Evolutionary conservation across 148 eudicot genomes (phyloP).

Genomic region (Persicaria tinctoria): DNA sequence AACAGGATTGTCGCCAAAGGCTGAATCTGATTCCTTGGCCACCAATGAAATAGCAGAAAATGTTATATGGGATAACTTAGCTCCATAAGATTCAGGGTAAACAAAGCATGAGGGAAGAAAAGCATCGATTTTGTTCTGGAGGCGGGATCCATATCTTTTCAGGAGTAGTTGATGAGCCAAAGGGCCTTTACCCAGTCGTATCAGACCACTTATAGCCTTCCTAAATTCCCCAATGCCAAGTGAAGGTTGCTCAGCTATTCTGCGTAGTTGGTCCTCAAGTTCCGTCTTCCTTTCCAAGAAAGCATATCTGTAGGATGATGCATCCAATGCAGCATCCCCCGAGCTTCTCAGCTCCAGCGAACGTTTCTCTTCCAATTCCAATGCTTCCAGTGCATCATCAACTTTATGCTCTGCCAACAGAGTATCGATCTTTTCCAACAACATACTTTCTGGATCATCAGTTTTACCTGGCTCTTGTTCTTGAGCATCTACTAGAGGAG

Average conservation of each 20-base stretch:
- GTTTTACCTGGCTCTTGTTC: conserved; percentile 28
- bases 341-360: conserved; percentile 51
- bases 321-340: conserved; percentile 41
- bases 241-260: conserved; percentile 57
- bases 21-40: conserved; percentile 53
- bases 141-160: conserved; percentile 60
- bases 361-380: conserved; percentile 61
- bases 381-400: conserved; percentile 70
- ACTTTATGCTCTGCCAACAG: conserved; percentile 74
- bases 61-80: conserved; percentile 68
- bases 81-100: conserved; percentile 76
- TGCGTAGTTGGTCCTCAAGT: conserved; percentile 65
- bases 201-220: conserved; percentile 51
- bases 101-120: conserved; percentile 66
- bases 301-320: conserved; percentile 51
- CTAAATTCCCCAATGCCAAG: conserved; percentile 48
- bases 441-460: conserved; percentile 32
- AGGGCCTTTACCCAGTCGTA: conserved; percentile 82
- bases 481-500: conserved; percentile 31
- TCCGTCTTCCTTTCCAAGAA: conserved; percentile 50
- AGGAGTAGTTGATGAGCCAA: conserved; percentile 71
- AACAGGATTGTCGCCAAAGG: conserved; percentile 85
- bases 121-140: conserved; percentile 52
- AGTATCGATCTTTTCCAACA: conserved; percentile 67
- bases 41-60: conserved; percentile 66